Percentiles rank a stretch among this genome's conserved stretches.
Conservation (phyloP, 306 rosid species). For the Biancaea sappan region DNA sequence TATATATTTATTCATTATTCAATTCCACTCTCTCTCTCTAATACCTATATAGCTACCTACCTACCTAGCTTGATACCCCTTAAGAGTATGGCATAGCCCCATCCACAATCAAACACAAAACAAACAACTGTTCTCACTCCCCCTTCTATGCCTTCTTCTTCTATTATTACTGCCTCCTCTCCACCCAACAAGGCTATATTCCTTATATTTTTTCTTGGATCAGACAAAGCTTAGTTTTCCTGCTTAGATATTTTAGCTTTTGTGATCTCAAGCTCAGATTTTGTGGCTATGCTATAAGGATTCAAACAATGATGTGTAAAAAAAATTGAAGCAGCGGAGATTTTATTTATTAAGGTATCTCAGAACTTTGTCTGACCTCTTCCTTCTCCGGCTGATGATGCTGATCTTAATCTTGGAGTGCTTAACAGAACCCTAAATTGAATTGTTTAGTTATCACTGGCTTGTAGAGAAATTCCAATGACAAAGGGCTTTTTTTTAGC, state of each 20-base stretch:
- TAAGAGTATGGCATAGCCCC: constrained; percentile 4
- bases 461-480: background rate
- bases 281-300: background rate
- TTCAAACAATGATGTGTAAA: no score
- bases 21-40: no score
- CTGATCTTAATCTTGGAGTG: no score
- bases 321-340: no score
- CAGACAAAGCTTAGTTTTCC: constrained; percentile 13
- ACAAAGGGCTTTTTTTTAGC: background rate
- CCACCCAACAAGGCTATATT: background rate
- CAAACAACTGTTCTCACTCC: background rate
- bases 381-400: no score
- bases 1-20: background rate
- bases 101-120: constrained; percentile 4
- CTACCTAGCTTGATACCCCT: constrained; percentile 7
- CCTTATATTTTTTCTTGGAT: no score
- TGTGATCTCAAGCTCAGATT: background rate
- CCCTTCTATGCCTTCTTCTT: constrained; percentile 16
- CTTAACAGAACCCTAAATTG: no score
- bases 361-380: no score
- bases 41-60: background rate
- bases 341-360: no score
- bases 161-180: constrained; percentile 20
- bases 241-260: background rate
- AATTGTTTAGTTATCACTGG: background rate